phyloP scores from a whole-genome alignment of 2,329 filamentous ascomycete genomes.

The Fusarium palustre region DNA sequence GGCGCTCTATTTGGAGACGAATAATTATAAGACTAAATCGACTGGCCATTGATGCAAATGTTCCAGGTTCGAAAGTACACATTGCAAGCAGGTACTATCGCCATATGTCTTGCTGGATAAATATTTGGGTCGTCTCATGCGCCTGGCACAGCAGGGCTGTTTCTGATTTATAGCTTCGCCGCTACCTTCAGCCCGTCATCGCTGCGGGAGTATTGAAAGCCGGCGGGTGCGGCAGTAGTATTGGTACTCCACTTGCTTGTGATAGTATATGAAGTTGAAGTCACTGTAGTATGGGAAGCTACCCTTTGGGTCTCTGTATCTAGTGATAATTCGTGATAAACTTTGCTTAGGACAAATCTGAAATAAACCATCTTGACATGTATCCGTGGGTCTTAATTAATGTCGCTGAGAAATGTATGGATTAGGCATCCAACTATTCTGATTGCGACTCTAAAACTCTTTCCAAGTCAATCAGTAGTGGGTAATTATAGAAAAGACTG shows the following conservation, averaged over 20 bases:
- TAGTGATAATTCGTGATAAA: no score
- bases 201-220: neutral
- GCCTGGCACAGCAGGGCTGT: neutral
- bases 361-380: neutral
- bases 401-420: neutral
- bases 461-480: neutral
- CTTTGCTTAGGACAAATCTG: neutral
- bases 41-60: neutral
- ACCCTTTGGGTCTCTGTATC: neutral
- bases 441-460: neutral
- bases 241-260: neutral
- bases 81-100: neutral
- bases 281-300: neutral
- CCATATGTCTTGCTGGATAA: fast-evolving
- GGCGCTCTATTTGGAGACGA: fast-evolving
- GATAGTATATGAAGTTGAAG: neutral
- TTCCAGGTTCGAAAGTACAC: fast-evolving
- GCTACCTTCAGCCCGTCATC: neutral
- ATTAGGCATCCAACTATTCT: neutral
- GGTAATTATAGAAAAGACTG: neutral
- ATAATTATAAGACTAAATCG: neutral
- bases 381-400: neutral
- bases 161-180: neutral
- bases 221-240: neutral
- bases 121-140: neutral